Conservation (phyloP, 2,329 filamentous ascomycete genomes). For the Colletotrichum limetticola region DNA sequence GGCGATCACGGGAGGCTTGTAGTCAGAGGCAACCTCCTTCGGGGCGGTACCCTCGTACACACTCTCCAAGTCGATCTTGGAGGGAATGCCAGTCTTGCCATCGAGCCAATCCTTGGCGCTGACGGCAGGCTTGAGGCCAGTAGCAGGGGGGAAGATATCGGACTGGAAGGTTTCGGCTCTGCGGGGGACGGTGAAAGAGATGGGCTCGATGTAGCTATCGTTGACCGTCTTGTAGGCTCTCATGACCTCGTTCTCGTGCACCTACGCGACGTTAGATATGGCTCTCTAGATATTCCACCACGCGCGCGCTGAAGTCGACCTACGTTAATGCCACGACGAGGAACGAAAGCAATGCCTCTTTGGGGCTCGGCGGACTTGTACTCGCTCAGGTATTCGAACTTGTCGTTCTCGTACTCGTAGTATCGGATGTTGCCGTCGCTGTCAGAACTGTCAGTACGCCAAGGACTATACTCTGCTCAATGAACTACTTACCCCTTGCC, state of each 20-base stretch:
- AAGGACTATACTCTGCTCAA: not conserved
- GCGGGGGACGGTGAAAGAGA: slow-evolving; percentile 96
- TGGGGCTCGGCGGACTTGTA: slow-evolving; percentile 98
- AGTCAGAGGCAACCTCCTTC: slow-evolving; percentile 78
- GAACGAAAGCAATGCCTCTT: slow-evolving; percentile 92
- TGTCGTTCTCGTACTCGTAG: slow-evolving; percentile 98
- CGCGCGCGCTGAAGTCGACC: slow-evolving; percentile 40
- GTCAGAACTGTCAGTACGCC: slow-evolving; percentile 36
- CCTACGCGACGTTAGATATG: slow-evolving; percentile 53
- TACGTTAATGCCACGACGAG: slow-evolving; percentile 93
- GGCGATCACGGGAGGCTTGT: slow-evolving; percentile 65
- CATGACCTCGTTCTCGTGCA: slow-evolving; percentile 97
- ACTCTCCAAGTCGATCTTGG: slow-evolving; percentile 94
- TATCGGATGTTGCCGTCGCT: slow-evolving; percentile 99
- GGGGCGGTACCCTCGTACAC: slow-evolving; percentile 87
- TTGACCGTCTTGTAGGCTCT: slow-evolving; percentile 97
- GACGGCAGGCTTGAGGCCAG: slow-evolving; percentile 82
- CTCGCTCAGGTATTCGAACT: slow-evolving; percentile 96
- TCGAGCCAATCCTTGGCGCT: slow-evolving; percentile 85
- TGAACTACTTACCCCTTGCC: slow-evolving; percentile 85
- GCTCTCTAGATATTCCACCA: too few species aligned
- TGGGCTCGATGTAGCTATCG: slow-evolving; percentile 92
- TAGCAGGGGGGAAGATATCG: slow-evolving; percentile 92
- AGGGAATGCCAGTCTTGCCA: slow-evolving; percentile 84
- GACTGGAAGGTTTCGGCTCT: slow-evolving; percentile 95